Evolutionary conservation across 1,139 yeast genomes (phyloP).

Genomic region (Taiozyma sp.): DNA sequence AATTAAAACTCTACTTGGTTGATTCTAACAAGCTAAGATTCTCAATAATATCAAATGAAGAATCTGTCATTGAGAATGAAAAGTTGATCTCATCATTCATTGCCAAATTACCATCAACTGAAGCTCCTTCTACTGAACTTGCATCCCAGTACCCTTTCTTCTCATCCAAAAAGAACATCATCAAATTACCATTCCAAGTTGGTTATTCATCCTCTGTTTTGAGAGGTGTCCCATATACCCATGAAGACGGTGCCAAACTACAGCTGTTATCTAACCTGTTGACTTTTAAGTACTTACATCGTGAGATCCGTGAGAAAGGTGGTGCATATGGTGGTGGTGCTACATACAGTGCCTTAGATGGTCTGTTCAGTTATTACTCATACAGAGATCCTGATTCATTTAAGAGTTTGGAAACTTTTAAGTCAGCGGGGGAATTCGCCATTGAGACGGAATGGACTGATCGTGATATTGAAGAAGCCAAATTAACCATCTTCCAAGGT

Average conservation of each 20-base stretch:
- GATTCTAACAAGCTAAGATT: constrained; percentile 40
- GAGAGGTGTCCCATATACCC: constrained; percentile 62
- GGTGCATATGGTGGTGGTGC: constrained; percentile 99
- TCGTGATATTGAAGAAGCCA: constrained; percentile 81
- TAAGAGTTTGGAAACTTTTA: constrained; percentile 60
- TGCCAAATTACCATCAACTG: constrained; percentile 18
- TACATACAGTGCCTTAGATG: constrained; percentile 75
- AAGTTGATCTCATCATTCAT: constrained; percentile 26
- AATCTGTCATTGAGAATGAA: constrained; percentile 38
- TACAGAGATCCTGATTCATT: constrained; percentile 91
- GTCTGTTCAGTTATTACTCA: constrained; percentile 77
- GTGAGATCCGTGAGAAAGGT: constrained; percentile 90
- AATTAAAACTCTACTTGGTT: constrained; percentile 46
- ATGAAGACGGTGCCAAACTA: constrained; percentile 77
- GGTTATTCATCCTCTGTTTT: constrained; percentile 74
- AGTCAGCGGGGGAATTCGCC: constrained; percentile 54
- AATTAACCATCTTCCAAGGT: constrained; percentile 83
- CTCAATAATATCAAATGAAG: constrained; percentile 56
- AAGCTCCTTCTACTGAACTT: not conserved
- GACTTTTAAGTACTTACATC: constrained; percentile 80
- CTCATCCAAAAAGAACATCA: constrained; percentile 36
- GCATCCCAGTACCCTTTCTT: constrained; percentile 9
- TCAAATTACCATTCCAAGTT: constrained; percentile 85
- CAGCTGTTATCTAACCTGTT: constrained; percentile 79
- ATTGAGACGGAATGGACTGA: constrained; percentile 45